Conservation (phyloP, 441 rosid species). For the Aquilaria agallochum region DNA sequence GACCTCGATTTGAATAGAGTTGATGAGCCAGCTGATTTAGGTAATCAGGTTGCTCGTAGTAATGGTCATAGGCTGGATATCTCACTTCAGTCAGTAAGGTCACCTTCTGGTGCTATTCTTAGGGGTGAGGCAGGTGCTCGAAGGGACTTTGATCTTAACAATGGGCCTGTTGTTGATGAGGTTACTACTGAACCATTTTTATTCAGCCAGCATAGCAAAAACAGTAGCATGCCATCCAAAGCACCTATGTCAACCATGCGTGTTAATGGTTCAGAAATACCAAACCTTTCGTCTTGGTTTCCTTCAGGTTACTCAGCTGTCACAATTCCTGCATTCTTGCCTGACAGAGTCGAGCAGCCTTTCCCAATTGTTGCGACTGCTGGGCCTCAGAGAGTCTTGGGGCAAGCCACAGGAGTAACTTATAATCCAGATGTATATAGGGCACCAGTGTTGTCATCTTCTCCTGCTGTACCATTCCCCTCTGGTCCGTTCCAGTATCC, state of each 20-base stretch:
- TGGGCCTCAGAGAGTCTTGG: conserved; percentile 43
- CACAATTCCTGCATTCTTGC: conserved; percentile 43
- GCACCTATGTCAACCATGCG: conserved; percentile 39
- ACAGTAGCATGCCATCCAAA: conserved; percentile 30
- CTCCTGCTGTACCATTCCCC: conserved; percentile 43
- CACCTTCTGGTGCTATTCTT: conserved; percentile 26
- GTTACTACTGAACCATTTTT: conserved; percentile 34
- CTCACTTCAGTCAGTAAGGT: conserved; percentile 26
- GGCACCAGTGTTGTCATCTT: conserved; percentile 37
- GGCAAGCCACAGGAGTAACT: conserved; percentile 30
- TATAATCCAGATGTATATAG: conserved; percentile 36
- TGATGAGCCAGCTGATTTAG: conserved; percentile 50
- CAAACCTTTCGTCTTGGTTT: conserved; percentile 57
- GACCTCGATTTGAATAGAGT: conserved; percentile 74
- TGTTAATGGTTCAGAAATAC: conserved; percentile 37
- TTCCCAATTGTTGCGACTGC: conserved; percentile 39
- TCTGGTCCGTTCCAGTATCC: conserved; percentile 45
- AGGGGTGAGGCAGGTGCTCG: conserved; percentile 27
- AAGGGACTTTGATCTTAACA: conserved; percentile 76
- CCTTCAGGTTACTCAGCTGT: conserved; percentile 46
- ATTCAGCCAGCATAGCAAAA: conserved; percentile 37
- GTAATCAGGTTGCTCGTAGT: conserved; percentile 31
- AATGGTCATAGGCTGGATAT: conserved; percentile 28
- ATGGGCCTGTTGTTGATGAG: conserved; percentile 73
- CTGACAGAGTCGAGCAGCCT: conserved; percentile 64